Percentiles rank a stretch among this genome's conserved stretches.
Conservation (phyloP, 257 asterid species). For the Solanum lignicaule region DNA sequence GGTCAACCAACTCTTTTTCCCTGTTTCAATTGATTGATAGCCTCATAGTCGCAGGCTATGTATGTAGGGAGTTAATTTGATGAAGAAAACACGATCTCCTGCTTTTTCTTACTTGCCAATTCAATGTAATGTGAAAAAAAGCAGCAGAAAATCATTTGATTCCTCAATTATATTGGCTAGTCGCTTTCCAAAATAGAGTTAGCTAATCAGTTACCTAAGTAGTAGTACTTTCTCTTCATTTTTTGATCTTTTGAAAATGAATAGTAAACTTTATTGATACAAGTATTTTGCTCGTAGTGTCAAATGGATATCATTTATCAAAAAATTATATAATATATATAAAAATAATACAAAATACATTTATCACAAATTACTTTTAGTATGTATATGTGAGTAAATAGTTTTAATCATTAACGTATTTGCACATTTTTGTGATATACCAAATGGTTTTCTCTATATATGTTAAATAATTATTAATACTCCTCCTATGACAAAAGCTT, state of each 20-base stretch:
- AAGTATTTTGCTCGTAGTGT: neutral
- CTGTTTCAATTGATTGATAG: neutral
- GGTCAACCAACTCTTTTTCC: neutral
- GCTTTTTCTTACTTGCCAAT: neutral
- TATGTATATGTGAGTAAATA: neutral
- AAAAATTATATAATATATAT: no score
- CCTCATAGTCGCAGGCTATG: neutral
- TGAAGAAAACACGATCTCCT: neutral
- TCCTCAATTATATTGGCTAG: slow-evolving; percentile 2
- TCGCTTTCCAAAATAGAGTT: neutral
- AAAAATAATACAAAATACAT: no score
- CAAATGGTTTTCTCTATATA: no score
- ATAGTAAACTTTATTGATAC: neutral
- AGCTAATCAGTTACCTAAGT: neutral
- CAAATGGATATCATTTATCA: no score
- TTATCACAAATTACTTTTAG: neutral
- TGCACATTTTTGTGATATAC: neutral
- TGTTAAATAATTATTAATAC: neutral
- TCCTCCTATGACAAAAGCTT: no score
- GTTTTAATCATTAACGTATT: neutral
- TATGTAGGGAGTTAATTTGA: neutral
- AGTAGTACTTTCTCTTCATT: neutral
- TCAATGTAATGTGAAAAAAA: neutral
- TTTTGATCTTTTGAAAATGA: neutral
- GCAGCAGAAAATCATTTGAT: neutral